These are phyloP conservation scores for Obba rivulosa DNA, from an alignment of 768 basidiomycete genomes.

Conservation along the genomic window DNA sequence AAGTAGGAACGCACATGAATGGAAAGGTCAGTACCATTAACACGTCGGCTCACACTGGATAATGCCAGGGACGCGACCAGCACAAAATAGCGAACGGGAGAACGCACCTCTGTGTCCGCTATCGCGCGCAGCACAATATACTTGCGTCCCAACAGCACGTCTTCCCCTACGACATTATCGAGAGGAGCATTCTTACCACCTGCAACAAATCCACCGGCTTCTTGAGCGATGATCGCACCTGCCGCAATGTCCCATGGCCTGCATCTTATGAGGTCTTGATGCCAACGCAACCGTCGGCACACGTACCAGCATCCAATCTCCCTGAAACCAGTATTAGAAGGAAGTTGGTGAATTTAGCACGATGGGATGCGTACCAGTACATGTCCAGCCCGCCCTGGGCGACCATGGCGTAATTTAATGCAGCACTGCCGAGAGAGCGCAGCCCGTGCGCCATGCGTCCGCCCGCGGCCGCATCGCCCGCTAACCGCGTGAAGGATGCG, in stretches of 20 bases:
- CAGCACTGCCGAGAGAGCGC: conserved; percentile 79
- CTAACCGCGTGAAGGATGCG: conserved; percentile 66
- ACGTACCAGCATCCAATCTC: conserved; percentile 74
- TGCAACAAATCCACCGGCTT: conserved; percentile 78
- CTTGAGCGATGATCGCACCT: conserved; percentile 85
- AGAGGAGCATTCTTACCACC: conserved; percentile 49
- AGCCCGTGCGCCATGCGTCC: conserved; percentile 86
- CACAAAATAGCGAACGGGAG: not conserved
- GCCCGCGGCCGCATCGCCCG: conserved; percentile 58
- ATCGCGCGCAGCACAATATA: conserved; percentile 75
- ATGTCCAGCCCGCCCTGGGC: conserved; percentile 86
- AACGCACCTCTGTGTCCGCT: conserved; percentile 47
- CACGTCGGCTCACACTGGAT: not conserved
- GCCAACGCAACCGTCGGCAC: not conserved
- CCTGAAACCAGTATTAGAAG: conserved; percentile 32
- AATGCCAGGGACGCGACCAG: conserved; percentile 3
- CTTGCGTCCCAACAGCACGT: conserved; percentile 72
- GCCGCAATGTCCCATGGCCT: conserved; percentile 89
- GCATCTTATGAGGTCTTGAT: not conserved
- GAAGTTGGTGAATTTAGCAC: conserved; percentile 23
- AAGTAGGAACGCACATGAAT: not conserved
- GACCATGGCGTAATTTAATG: conserved; percentile 77
- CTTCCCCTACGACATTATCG: conserved; percentile 54
- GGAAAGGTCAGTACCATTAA: not conserved
- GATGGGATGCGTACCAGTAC: conserved; percentile 59